Base-by-base conservation (phyloP, 805 yeast species). In the Zygoascus bituminiphila region DNA sequence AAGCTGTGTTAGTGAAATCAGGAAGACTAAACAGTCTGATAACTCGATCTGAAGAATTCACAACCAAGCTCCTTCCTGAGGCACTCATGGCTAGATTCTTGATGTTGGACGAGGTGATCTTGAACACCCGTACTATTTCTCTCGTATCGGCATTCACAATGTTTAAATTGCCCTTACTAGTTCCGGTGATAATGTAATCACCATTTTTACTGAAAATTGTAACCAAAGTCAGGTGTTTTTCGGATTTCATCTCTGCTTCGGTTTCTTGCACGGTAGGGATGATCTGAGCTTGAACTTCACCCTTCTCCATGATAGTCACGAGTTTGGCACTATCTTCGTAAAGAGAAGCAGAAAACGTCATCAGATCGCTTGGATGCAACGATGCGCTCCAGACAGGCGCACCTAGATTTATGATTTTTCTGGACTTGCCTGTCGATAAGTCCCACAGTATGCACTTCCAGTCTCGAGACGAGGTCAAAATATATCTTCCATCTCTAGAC, bases 381-480 rank as follows among this genome's bases (percentile, higher is more conserved):
- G 68, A 67, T 8, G 85, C 80, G 56, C 70, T 74, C 94, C 94
- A 85, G 1, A 86, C 73, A 1, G 94, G 87, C 0, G 84, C 77
- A 46, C 80, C 83, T 55, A 86, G 81, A 42, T 69, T 66, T 43
- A 76, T 67, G 2, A 62, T 69, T 50, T 74, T 68, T 41, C 71
- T 60, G 45, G 77, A 70, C 43, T 60, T 51, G 42, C 69, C 61
- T 57, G 68, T 58, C 22, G 63, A 54, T 52, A 89, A 64, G 65
- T 88, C 96, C 96, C 96, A 89, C 25, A 88, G 60, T 44, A 82
- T 78, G 38, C 83, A 76, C 45, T 72, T 74, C 93, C 95, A 88
- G 62, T 91, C 97, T 57, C 88, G 78, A 0, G 89, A 78, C 12
- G 88, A 71, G 2, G 85, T 73, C 2, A 89, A 66, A 1, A 89